phyloP scores from a whole-genome alignment of 805 yeast genomes.

The Wickerhamiella domercqiae region DNA sequence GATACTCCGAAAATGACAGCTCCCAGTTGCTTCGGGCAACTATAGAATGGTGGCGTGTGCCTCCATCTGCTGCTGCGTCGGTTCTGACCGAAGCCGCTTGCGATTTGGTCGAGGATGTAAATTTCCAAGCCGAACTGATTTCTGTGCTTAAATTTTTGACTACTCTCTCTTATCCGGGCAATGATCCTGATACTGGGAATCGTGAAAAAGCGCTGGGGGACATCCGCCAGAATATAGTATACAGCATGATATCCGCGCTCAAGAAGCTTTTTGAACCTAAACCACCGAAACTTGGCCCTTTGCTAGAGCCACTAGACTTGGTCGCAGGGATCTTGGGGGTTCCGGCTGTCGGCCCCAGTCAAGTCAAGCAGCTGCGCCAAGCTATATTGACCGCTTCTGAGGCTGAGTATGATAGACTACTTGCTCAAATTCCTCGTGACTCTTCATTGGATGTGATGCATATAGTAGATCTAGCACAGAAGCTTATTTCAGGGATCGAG shows the following conservation, averaged over 20 bases:
- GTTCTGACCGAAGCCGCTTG: not conserved
- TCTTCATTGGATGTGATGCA: conserved; percentile 38
- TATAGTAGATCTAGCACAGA: conserved; percentile 41
- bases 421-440: conserved; percentile 44
- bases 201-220: conserved; percentile 20
- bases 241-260: conserved; percentile 31
- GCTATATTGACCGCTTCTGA: conserved; percentile 30
- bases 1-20: conserved; percentile 25
- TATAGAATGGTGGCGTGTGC: conserved; percentile 43
- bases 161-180: not conserved
- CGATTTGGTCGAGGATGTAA: not conserved
- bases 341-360: conserved; percentile 28
- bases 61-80: conserved; percentile 4
- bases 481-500: conserved; percentile 35
- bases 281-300: conserved; percentile 46
- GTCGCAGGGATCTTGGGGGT: conserved; percentile 24
- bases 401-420: conserved; percentile 28
- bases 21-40: conserved; percentile 32
- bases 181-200: not conserved
- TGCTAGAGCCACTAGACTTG: conserved; percentile 33
- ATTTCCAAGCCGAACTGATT: not conserved
- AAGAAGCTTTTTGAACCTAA: conserved; percentile 24
- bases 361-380: conserved; percentile 28
- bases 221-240: conserved; percentile 34
- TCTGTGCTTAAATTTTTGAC: not conserved